These are phyloP conservation scores for Alternaria metachromatica DNA, from an alignment of 2,329 filamentous ascomycete genomes.

Conservation along the genomic window DNA sequence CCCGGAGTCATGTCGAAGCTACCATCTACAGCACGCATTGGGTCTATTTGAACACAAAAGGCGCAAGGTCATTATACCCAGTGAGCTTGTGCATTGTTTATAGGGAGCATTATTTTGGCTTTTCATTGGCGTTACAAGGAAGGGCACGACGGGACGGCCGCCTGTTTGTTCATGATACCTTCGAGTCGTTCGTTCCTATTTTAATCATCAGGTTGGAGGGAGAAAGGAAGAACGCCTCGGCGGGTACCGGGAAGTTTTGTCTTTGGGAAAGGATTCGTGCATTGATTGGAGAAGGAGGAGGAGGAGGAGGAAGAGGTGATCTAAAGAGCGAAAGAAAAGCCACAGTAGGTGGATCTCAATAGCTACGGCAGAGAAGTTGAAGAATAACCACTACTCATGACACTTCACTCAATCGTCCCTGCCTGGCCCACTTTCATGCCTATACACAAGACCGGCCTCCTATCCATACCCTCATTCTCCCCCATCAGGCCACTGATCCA, in stretches of 20 bases:
- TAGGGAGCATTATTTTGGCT: background rate
- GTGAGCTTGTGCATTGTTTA: slow-evolving; percentile 5
- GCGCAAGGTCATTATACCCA: slow-evolving; percentile 15
- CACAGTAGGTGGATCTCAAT: background rate
- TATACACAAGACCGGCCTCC: background rate
- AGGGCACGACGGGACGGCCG: slow-evolving; percentile 2
- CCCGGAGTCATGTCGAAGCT: background rate
- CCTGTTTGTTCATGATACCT: slow-evolving; percentile 11
- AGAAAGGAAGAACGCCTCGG: background rate
- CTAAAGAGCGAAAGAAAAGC: background rate
- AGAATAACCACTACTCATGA: background rate
- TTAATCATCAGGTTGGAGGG: background rate
- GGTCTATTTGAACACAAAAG: slow-evolving; percentile 9
- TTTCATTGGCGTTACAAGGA: slow-evolving; percentile 1
- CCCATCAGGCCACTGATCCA: slow-evolving; percentile 41
- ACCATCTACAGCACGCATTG: slow-evolving; percentile 4
- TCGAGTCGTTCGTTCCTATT: slow-evolving; percentile 7
- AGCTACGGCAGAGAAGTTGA: background rate
- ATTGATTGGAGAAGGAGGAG: background rate
- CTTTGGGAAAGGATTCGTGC: background rate
- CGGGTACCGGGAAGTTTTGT: background rate
- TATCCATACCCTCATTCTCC: background rate
- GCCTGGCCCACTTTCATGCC: background rate
- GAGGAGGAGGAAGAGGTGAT: background rate
- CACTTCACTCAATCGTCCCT: background rate